Conservation (phyloP, 164 flowering plant genomes). For the Malania oleifera region DNA sequence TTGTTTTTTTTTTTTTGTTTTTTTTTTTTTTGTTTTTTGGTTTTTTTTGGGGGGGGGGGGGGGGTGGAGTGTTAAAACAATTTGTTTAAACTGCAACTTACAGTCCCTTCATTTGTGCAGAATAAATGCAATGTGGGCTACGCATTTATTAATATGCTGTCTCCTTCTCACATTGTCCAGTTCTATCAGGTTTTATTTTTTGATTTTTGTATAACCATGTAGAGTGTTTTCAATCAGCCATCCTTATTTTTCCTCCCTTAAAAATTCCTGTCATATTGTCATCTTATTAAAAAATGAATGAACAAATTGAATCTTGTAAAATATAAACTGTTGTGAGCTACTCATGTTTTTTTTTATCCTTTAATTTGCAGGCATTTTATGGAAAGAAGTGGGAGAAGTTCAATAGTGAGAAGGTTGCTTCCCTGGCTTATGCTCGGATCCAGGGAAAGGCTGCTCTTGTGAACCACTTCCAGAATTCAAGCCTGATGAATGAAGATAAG, state of each 20-base stretch:
- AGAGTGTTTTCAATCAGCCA: no score
- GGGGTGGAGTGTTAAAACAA: neutral
- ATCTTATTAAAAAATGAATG: no score
- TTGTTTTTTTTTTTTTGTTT: no score
- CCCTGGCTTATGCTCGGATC: slow-evolving; percentile 94
- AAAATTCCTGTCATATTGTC: no score
- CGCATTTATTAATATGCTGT: slow-evolving; percentile 94
- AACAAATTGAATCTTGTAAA: no score
- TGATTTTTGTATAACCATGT: neutral
- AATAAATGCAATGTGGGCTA: slow-evolving; percentile 98
- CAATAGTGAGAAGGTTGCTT: slow-evolving; percentile 96
- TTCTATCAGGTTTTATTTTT: slow-evolving; percentile 62
- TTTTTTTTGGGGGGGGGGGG: no score
- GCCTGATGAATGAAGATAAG: slow-evolving; percentile 99
- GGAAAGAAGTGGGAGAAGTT: slow-evolving; percentile 99
- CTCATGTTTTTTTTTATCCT: neutral
- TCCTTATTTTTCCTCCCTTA: no score
- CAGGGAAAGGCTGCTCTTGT: slow-evolving; percentile 92
- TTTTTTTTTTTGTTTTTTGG: no score
- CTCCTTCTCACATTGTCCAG: slow-evolving; percentile 71
- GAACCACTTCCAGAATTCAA: slow-evolving; percentile 91
- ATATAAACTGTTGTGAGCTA: no score
- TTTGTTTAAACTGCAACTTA: slow-evolving; percentile 17
- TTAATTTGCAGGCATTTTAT: slow-evolving; percentile 69
- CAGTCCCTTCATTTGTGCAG: slow-evolving; percentile 39